Evolutionary conservation across 129 eudicot genomes (phyloP), one percentile per base, ranked within the genome.

Genomic region (Sambucus nigra): DNA sequence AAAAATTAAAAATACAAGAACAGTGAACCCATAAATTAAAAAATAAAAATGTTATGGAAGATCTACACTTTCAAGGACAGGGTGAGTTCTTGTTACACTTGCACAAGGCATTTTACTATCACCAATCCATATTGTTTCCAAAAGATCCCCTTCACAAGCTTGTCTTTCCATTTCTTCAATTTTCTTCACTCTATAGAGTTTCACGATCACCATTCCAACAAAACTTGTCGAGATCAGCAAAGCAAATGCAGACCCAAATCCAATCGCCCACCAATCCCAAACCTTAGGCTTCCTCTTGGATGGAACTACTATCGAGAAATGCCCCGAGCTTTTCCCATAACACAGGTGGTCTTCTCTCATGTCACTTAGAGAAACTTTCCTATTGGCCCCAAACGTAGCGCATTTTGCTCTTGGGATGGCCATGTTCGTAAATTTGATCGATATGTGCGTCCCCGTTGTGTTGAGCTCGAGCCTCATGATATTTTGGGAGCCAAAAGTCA

Each of bases 61-160:
- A 69, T 66, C 35, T 29, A 76, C 55, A 60, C 55, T 67, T 64
- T 79, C 88, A 42, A 80, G 72, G 25, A 35, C 62, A 19, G 88
- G 84, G 64, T 70, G 60, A 28, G 88, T 84, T 69, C 94, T 79
- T 31, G 84, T 84, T 4, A 71, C 65, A 16, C 69, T 60, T 23
- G 94, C 94, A 53, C 69, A 67, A 16, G 81, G 88, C 81, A 84
- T 76, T 62, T 80, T 80, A 61, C 76, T 80, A 32, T 64, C 61
- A 19, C 61, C 74, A 38, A 84, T 61, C 88, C 87, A 79, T 50
- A 70, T 54, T 45, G 72, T 84, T 41, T 73, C 76, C 61, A 84
- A 72, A 62, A 58, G 59, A 25, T 57, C 77, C 23, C 81, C 82
- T 59, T 73, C 80, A 47, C 66, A 75, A 29, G 79, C 71, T 47